Evolutionary conservation across 2,329 filamentous ascomycete genomes (phyloP).

Genomic region (Aspergillus sergii): DNA sequence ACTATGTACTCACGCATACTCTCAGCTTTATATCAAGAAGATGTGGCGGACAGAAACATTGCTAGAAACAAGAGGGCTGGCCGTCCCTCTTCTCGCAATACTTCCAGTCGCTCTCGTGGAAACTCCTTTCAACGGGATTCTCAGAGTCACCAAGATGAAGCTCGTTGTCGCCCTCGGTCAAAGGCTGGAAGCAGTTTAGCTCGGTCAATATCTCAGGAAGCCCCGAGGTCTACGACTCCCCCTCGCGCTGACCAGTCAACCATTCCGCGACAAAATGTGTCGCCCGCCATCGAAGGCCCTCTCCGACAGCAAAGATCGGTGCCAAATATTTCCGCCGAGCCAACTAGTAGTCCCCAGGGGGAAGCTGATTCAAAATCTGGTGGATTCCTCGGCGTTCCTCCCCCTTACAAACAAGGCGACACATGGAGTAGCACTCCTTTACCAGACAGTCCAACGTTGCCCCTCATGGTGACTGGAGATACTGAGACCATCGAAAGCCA

Average conservation of each 20-base stretch:
- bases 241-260: constrained; percentile 4
- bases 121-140: constrained; percentile 11
- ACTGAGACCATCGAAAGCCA: constrained; percentile 9
- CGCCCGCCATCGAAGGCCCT: background rate
- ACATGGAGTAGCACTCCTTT: constrained; percentile 36
- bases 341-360: constrained; percentile 13
- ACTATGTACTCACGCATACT: constrained; percentile 34
- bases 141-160: background rate
- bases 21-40: constrained; percentile 43
- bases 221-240: constrained; percentile 2
- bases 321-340: constrained; percentile 31
- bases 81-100: constrained; percentile 24
- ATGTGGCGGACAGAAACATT: constrained; percentile 46
- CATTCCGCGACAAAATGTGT: background rate
- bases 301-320: constrained; percentile 36
- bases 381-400: constrained; percentile 33
- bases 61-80: constrained; percentile 25
- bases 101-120: constrained; percentile 20
- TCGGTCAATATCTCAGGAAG: constrained; percentile 19
- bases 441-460: constrained; percentile 39
- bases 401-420: constrained; percentile 34
- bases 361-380: constrained; percentile 15
- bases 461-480: constrained; percentile 20
- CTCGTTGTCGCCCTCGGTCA: constrained; percentile 6
- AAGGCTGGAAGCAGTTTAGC: constrained; percentile 11